Conservation (phyloP, 1,284 basidiomycete genomes). For the Microbotryum violaceum region DNA sequence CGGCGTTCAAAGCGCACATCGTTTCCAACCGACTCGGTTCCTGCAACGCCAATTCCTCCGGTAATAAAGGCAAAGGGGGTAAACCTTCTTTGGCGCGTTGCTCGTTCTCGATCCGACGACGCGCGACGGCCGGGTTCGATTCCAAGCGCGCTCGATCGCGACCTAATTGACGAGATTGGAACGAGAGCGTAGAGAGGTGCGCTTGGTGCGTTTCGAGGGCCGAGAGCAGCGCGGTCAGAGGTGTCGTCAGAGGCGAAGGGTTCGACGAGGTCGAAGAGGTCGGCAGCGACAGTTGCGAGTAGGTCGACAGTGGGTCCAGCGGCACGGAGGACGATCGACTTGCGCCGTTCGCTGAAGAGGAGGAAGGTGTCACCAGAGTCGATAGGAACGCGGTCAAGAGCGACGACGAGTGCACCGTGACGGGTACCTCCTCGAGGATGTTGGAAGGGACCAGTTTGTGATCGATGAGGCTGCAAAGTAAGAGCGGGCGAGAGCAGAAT, state of each 20-base stretch:
- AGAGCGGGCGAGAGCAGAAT: background rate
- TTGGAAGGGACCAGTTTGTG: constrained; percentile 82
- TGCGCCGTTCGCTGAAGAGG: constrained; percentile 28
- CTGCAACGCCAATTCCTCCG: constrained; percentile 72
- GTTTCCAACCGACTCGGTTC: constrained; percentile 89
- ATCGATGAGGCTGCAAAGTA: constrained; percentile 59
- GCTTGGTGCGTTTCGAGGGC: constrained; percentile 76
- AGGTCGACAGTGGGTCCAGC: constrained; percentile 46
- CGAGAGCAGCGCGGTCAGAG: constrained; percentile 74
- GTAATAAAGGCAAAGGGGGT: constrained; percentile 61
- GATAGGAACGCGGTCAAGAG: constrained; percentile 78
- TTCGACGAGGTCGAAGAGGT: constrained; percentile 45
- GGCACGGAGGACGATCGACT: constrained; percentile 35
- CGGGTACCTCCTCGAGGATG: constrained; percentile 81
- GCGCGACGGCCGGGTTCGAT: constrained; percentile 54
- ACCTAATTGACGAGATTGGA: constrained; percentile 81
- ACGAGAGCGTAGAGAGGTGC: constrained; percentile 89
- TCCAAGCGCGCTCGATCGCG: constrained; percentile 82
- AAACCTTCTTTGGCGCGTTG: constrained; percentile 74
- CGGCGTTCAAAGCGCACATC: constrained; percentile 49
- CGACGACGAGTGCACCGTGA: constrained; percentile 79
- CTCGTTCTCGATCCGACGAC: constrained; percentile 84
- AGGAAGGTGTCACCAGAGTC: constrained; percentile 51
- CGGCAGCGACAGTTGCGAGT: constrained; percentile 32
- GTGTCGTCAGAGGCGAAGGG: constrained; percentile 73